Conservation (phyloP, 371 early-diverging fungal species). For the Batrachochytrium dendrobatidis region DNA sequence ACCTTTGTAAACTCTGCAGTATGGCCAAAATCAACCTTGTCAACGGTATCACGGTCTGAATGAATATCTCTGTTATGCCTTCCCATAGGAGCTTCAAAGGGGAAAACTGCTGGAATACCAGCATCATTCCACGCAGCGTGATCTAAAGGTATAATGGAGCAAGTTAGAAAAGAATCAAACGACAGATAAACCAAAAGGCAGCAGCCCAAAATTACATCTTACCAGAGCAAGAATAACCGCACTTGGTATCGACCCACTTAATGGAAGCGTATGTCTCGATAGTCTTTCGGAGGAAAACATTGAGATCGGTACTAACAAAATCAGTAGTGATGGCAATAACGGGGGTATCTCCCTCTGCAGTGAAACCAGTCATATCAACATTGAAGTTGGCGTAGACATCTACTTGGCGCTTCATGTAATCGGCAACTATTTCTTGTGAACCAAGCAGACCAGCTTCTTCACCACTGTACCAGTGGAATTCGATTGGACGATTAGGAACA, state of each 20-base stretch:
- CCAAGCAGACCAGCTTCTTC: slow-evolving; percentile 55
- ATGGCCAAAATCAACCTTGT: slow-evolving; percentile 74
- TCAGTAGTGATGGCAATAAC: slow-evolving; percentile 81
- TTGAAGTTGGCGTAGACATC: slow-evolving; percentile 66
- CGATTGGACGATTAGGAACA: slow-evolving; percentile 74
- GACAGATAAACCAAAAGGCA: background rate
- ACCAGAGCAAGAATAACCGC: slow-evolving; percentile 53
- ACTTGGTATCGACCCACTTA: slow-evolving; percentile 49
- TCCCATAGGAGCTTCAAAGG: slow-evolving; percentile 75
- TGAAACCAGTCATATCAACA: slow-evolving; percentile 76
- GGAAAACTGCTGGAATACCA: slow-evolving; percentile 78
- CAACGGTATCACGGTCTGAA: slow-evolving; percentile 52
- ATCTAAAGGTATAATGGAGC: slow-evolving; percentile 53
- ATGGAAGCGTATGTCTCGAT: slow-evolving; percentile 42
- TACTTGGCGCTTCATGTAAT: slow-evolving; percentile 48
- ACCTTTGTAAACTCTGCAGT: slow-evolving; percentile 78
- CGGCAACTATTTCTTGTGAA: slow-evolving; percentile 73
- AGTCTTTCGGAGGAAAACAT: slow-evolving; percentile 49
- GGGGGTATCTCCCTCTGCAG: slow-evolving; percentile 43
- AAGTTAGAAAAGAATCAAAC: background rate
- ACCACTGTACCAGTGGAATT: slow-evolving; percentile 80
- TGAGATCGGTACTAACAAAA: slow-evolving; percentile 62
- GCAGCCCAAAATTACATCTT: background rate
- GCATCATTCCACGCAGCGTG: slow-evolving; percentile 87
- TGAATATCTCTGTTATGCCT: slow-evolving; percentile 17